Evolutionary conservation across 495 filamentous ascomycete species (phyloP).

Genomic region (Friedmanniomyces simplex): DNA sequence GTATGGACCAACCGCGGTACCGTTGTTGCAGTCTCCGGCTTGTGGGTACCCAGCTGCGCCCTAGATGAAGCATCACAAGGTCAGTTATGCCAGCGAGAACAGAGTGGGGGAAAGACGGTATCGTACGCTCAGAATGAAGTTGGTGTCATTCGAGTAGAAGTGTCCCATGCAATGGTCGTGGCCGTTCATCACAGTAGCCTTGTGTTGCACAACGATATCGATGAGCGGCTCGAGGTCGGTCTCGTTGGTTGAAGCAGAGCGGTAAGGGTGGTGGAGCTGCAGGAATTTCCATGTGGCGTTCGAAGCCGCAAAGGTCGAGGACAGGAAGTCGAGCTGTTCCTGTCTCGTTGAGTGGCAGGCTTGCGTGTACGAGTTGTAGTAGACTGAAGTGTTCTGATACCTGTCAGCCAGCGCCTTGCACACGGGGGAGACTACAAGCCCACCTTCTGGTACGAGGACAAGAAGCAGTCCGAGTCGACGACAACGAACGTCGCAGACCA

Average conservation of each 20-base stretch:
- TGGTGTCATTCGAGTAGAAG: background rate
- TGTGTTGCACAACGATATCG: background rate
- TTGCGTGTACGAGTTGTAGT: constrained; percentile 3
- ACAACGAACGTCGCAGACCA: background rate
- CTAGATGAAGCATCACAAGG: background rate
- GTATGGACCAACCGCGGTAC: background rate
- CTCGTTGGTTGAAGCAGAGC: background rate
- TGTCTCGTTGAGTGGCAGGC: background rate
- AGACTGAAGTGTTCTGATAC: background rate
- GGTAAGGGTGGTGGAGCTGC: background rate
- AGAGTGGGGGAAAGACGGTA: no score
- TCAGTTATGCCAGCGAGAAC: no score
- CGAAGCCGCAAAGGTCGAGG: background rate
- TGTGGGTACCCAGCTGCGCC: background rate
- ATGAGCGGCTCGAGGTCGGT: constrained; percentile 1
- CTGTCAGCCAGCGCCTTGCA: no score
- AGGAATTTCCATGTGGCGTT: background rate
- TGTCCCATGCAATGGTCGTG: constrained; percentile 2
- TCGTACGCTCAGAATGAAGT: background rate
- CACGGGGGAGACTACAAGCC: background rate
- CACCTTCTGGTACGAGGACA: background rate
- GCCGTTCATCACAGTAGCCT: background rate
- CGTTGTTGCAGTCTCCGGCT: constrained; percentile 3
- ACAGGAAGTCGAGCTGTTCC: background rate
- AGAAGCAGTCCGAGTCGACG: background rate